Conservation (phyloP, 192 early-diverging fungal genomes). For the Coemansia sp. region DNA sequence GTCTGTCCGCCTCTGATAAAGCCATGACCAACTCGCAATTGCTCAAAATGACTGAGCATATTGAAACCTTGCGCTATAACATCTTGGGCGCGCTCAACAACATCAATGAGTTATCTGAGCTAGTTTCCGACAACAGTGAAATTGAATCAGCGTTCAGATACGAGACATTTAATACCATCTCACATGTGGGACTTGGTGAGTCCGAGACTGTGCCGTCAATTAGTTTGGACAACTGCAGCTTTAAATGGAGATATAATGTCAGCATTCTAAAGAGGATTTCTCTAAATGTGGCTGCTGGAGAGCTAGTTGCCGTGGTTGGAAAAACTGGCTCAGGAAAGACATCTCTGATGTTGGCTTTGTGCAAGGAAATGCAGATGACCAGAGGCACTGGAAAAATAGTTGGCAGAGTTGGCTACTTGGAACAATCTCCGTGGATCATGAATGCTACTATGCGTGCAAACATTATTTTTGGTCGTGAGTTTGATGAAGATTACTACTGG, state of each 20-base stretch:
- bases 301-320: constrained; percentile 75
- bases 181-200: background rate
- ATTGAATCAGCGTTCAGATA: background rate
- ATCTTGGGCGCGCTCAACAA: background rate
- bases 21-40: constrained; percentile 5
- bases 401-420: constrained; percentile 70
- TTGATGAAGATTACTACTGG: background rate
- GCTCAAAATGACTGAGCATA: background rate
- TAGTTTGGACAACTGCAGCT: constrained; percentile 1
- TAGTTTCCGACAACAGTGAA: background rate
- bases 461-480: too few species aligned
- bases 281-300: constrained; percentile 53
- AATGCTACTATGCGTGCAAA: too few species aligned
- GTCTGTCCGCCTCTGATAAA: background rate
- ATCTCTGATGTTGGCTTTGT: constrained; percentile 70
- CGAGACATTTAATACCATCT: background rate
- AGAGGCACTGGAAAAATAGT: constrained; percentile 54
- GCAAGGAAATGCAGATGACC: constrained; percentile 70
- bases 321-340: constrained; percentile 79
- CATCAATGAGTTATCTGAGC: background rate
- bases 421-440: constrained; percentile 61
- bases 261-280: constrained; percentile 40
- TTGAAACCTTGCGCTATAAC: background rate
- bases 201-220: background rate
- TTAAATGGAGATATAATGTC: background rate